These are phyloP conservation scores for Aureobasidium namibiae DNA, from an alignment of 2,329 filamentous ascomycete genomes.

Conservation along the genomic window DNA sequence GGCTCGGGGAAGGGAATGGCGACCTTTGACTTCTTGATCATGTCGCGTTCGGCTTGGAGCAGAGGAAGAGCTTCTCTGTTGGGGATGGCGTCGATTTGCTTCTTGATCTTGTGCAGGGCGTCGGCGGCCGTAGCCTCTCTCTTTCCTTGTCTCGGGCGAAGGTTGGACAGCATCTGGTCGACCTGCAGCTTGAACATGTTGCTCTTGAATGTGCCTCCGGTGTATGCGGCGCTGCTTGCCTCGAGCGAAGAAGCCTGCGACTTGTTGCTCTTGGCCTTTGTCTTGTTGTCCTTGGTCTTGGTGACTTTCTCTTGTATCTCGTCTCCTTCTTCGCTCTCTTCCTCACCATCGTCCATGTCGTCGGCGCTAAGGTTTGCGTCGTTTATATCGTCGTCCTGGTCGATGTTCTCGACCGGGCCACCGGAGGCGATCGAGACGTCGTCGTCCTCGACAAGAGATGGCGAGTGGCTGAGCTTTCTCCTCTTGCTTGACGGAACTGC, in stretches of 20 bases:
- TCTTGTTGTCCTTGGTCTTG: background rate
- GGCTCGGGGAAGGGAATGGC: conserved; percentile 81
- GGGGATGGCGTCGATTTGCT: conserved; percentile 49
- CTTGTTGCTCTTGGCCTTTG: conserved; percentile 14
- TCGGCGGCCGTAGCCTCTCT: conserved; percentile 46
- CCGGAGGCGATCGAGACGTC: conserved; percentile 26
- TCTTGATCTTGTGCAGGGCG: conserved; percentile 47
- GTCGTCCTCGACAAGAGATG: conserved; percentile 21
- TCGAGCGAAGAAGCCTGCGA: conserved; percentile 11
- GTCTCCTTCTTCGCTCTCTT: conserved; percentile 1
- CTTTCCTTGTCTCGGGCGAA: conserved; percentile 51
- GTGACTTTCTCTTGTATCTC: background rate
- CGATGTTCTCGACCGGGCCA: conserved; percentile 9
- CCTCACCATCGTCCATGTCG: conserved; percentile 3
- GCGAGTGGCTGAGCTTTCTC: conserved; percentile 27
- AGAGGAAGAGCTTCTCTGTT: conserved; percentile 44
- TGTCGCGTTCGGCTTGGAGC: conserved; percentile 57
- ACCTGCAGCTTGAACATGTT: conserved; percentile 61
- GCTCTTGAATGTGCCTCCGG: conserved; percentile 53
- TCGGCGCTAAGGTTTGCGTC: conserved; percentile 14
- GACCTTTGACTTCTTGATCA: conserved; percentile 59
- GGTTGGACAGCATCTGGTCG: conserved; percentile 52
- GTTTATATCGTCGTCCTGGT: conserved; percentile 14
- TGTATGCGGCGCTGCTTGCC: conserved; percentile 32
- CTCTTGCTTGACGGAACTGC: conserved; percentile 24